A percentile compares a stretch with the other conserved stretches of the same genome.
Conservation (phyloP, 768 basidiomycete species). For the Epithele typhae region DNA sequence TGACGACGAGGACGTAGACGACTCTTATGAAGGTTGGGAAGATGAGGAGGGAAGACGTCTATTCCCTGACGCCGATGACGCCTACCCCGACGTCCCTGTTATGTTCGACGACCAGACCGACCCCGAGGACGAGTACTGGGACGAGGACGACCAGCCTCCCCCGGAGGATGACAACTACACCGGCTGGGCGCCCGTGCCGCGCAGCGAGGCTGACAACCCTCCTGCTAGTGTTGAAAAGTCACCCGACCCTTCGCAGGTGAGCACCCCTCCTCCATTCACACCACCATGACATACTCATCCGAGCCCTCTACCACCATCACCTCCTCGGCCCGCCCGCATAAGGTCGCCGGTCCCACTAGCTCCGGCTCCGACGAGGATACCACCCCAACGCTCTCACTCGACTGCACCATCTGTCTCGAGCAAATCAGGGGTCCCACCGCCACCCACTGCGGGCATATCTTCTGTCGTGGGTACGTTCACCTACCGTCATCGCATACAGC, state of each 20-base stretch:
- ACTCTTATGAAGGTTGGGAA: conserved; percentile 29
- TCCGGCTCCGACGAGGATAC: no score
- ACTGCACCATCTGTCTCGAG: conserved; percentile 29
- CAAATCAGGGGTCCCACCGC: conserved; percentile 20
- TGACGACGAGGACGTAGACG: conserved; percentile 19
- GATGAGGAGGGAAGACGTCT: conserved; percentile 22
- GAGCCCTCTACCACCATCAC: no score
- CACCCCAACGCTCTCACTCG: no score
- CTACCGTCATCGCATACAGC: background rate
- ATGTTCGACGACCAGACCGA: background rate
- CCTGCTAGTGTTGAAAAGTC: no score
- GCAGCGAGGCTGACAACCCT: no score
- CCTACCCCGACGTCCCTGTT: background rate
- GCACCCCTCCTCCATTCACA: no score
- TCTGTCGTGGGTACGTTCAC: conserved; percentile 27
- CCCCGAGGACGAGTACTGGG: conserved; percentile 15
- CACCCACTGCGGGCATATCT: conserved; percentile 30
- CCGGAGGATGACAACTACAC: conserved; percentile 21
- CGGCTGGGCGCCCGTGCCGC: conserved; percentile 14
- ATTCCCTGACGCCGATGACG: conserved; percentile 22
- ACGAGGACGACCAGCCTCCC: conserved; percentile 14
- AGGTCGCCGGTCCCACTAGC: no score
- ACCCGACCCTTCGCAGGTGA: no score
- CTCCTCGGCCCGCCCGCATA: no score
- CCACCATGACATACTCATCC: no score